Base-by-base conservation (phyloP, 805 yeast genomes). In the Peterozyma toletana region DNA sequence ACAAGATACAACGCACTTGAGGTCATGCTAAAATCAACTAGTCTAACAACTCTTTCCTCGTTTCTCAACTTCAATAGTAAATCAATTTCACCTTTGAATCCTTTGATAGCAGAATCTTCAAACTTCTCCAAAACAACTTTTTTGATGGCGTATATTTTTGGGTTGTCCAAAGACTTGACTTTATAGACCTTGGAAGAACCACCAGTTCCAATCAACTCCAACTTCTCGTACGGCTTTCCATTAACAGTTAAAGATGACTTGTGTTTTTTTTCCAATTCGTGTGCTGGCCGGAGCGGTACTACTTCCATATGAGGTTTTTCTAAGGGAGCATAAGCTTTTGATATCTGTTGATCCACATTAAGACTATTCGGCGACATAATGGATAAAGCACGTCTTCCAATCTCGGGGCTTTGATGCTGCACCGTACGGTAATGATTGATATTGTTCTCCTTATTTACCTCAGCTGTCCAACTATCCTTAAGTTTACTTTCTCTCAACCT, bases 161-260 rank as follows among this genome's bases (percentile, higher is more conserved):
- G 78, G 39, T 71, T 72, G 4, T 52, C 50, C n/a, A 54, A 49
- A 0, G 76, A 67, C 51, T 75, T 83, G 1, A 83, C 93, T 58
- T 83, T 85, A 66, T 83, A 90, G 16, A 90, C 98, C 56, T 84
- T 87, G 0, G 96, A 89, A 0, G 96, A 76, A 0, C 97, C 98
- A 21, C 97, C 98, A 59, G 85, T 76, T 5, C 97, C 98, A 15
- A 90, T 60, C 11, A 86, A 66, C 55, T 88, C 96, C 27, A 86
- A 63, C 45, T 83, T 75, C 53, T 83, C 90, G 56, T 86, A 91
- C 37, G 72, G 72, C 31, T 70, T 71, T 2, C 75, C 79, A 57
- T 88, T 86, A 1, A 83, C 74, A 7, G 54, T 52, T 5, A 73
- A 56, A 21, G 27, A 21, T 21, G 27, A 21, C 7, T 21, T 21